These are phyloP conservation scores for Xerophyta viscosa DNA, from an alignment of 106 monocot species.

Conservation along the genomic window DNA sequence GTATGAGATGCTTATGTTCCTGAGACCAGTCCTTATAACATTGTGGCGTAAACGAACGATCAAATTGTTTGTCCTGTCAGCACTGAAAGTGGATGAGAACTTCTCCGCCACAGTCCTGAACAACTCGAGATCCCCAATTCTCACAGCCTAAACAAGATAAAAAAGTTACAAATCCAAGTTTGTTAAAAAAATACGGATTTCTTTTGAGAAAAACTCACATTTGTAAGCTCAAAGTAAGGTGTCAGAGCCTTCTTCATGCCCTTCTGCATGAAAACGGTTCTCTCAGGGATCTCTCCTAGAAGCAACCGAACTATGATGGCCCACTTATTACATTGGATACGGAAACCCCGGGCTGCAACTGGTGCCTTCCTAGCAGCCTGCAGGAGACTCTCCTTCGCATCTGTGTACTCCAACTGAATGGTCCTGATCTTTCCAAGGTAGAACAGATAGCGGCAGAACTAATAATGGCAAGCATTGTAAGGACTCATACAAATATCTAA, in stretches of 20 bases:
- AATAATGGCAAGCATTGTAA: no score
- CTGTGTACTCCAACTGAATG: slow-evolving; percentile 96
- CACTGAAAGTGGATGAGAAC: slow-evolving; percentile 52
- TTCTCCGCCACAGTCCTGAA: slow-evolving; percentile 78
- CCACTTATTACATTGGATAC: slow-evolving; percentile 97
- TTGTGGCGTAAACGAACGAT: slow-evolving; percentile 95
- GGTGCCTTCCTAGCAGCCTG: slow-evolving; percentile 97
- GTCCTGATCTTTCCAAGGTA: slow-evolving; percentile 96
- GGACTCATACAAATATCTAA: no score
- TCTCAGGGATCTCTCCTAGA: slow-evolving; percentile 91
- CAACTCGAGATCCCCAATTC: slow-evolving; percentile 88
- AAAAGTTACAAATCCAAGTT: no score
- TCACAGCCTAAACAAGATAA: slow-evolving; percentile 58
- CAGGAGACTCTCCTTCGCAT: slow-evolving; percentile 90
- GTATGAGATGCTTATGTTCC: slow-evolving; percentile 93
- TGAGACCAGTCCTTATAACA: slow-evolving; percentile 89
- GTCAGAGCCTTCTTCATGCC: slow-evolving; percentile 89
- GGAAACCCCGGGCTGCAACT: slow-evolving; percentile 71
- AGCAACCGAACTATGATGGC: slow-evolving; percentile 84
- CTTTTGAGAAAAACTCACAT: no score
- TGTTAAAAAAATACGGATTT: no score
- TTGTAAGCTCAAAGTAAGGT: slow-evolving; percentile 97
- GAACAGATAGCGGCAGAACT: slow-evolving; percentile 91
- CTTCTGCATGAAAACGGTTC: slow-evolving; percentile 98
- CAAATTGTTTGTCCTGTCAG: slow-evolving; percentile 68